Conservation (phyloP, 805 yeast species). For the Hanseniaspora nectarophila region DNA sequence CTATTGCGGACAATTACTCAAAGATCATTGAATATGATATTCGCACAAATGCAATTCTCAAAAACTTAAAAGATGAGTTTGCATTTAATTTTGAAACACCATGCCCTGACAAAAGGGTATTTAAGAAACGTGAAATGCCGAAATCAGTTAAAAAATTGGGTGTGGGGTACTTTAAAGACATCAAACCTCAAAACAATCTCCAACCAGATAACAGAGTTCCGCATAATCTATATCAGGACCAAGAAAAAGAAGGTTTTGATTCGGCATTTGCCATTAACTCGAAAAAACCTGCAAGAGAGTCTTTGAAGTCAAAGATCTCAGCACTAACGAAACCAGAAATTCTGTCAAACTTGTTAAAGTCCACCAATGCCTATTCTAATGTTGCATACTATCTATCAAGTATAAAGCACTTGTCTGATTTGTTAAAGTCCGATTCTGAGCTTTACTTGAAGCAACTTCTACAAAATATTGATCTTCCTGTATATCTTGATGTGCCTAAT, state of each 20-base stretch:
- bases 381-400: not conserved
- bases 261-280: not conserved
- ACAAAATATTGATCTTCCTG: slow-evolving; percentile 3
- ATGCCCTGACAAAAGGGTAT: not conserved
- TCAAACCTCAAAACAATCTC: not conserved
- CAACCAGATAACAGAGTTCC: not conserved
- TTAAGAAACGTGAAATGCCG: not conserved
- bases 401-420: slow-evolving; percentile 4
- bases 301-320: not conserved
- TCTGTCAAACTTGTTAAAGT: not conserved
- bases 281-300: not conserved
- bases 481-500: slow-evolving; percentile 1
- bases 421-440: slow-evolving; percentile 12
- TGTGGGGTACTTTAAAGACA: not conserved
- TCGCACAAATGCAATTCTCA: not conserved
- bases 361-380: not conserved
- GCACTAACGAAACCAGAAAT: not conserved
- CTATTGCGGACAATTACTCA: not conserved
- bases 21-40: slow-evolving; percentile 3
- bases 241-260: slow-evolving; percentile 9
- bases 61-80: not conserved
- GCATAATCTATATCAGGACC: not conserved
- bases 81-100: not conserved
- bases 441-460: slow-evolving; percentile 11
- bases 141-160: not conserved